Conservation (phyloP, 1,284 basidiomycete genomes). For the Ustilago bromivora region DNA sequence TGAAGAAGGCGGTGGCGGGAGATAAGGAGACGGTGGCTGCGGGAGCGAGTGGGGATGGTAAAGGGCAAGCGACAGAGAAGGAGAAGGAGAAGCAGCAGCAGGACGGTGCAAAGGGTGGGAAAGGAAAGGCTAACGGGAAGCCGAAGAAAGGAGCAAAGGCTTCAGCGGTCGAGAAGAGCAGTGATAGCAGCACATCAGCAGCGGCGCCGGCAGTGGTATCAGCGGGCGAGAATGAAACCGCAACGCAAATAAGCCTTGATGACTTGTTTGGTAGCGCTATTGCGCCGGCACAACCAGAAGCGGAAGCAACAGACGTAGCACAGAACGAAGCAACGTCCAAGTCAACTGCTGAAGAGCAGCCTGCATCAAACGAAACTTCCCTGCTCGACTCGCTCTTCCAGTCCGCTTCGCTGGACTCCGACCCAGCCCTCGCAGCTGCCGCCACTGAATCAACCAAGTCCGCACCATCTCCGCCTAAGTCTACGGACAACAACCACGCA, state of each 20-base stretch:
- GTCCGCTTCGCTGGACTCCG: constrained; percentile 26
- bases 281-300: background rate
- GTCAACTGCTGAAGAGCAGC: background rate
- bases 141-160: constrained; percentile 24
- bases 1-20: constrained; percentile 12
- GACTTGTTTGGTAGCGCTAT: constrained; percentile 31
- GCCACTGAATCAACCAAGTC: background rate
- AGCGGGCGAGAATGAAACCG: constrained; percentile 6
- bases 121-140: constrained; percentile 28
- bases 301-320: background rate
- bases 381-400: constrained; percentile 43
- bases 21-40: constrained; percentile 4
- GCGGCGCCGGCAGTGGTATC: background rate
- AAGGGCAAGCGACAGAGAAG: constrained; percentile 14
- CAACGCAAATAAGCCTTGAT: constrained; percentile 45
- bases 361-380: constrained; percentile 13
- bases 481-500: constrained; percentile 8
- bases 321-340: background rate
- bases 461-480: background rate
- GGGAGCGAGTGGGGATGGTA: background rate
- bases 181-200: constrained; percentile 12
- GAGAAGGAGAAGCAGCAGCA: constrained; percentile 22
- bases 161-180: constrained; percentile 19
- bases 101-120: constrained; percentile 3
- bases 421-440: background rate